A percentile compares a stretch with the other conserved stretches of the same genome.
Conservation (phyloP, 2,329 filamentous ascomycete genomes). For the Aspergillus neotritici region DNA sequence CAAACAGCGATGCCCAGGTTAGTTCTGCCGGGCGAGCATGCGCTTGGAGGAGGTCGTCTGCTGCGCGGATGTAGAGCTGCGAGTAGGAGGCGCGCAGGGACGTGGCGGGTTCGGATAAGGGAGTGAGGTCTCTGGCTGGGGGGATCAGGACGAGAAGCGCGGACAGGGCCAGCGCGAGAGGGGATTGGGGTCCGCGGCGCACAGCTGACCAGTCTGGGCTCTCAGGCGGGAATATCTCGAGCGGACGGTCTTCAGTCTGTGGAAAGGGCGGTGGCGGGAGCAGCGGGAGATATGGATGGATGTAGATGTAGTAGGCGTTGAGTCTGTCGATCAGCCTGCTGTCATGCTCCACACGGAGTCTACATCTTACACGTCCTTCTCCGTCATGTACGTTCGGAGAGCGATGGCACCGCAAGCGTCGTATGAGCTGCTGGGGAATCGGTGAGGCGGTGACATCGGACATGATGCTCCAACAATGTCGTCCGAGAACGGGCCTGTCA, state of each 20-base stretch:
- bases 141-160: conserved; percentile 21
- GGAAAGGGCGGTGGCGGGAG: conserved; percentile 12
- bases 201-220: conserved; percentile 10
- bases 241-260: conserved; percentile 9
- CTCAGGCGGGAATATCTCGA: neutral
- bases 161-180: conserved; percentile 18
- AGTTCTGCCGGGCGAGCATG: too few relatives aligned
- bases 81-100: conserved; percentile 17
- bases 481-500: too few relatives aligned
- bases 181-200: conserved; percentile 16
- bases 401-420: neutral
- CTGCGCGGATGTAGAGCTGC: conserved; percentile 17
- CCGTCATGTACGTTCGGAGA: neutral
- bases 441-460: too few relatives aligned
- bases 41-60: too few relatives aligned
- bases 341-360: too few relatives aligned
- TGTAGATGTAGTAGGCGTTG: conserved; percentile 24
- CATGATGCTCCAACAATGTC: too few relatives aligned
- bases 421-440: conserved; percentile 14
- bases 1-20: too few relatives aligned
- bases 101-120: conserved; percentile 7
- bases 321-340: conserved; percentile 8
- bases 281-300: conserved; percentile 23
- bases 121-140: conserved; percentile 3
- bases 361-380: too few relatives aligned